Percentiles rank a stretch among this genome's conserved stretches.
Evolutionary conservation across 176 grass and related monocot species (phyloP).

Genomic region (Puya raimondii): DNA sequence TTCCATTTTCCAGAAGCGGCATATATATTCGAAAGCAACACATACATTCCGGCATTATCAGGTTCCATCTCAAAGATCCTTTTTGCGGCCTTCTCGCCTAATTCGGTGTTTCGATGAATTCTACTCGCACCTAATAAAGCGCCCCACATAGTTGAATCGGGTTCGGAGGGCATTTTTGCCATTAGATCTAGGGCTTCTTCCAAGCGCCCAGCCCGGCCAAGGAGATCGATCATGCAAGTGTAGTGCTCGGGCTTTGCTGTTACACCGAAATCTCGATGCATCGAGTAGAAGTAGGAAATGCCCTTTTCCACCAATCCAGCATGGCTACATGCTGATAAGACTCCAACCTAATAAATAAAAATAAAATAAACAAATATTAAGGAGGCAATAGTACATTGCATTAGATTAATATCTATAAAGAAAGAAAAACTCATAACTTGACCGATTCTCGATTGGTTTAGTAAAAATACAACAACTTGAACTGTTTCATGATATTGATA

Average conservation of each 20-base stretch:
- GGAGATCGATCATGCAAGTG: constrained; percentile 93
- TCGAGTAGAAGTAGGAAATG: constrained; percentile 72
- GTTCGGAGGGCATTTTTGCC: constrained; percentile 74
- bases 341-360: constrained; percentile 49
- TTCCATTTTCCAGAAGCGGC: constrained; percentile 74
- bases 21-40: constrained; percentile 92
- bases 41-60: constrained; percentile 87
- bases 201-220: constrained; percentile 74
- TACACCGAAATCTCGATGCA: constrained; percentile 60
- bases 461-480: not conserved
- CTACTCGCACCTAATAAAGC: constrained; percentile 90
- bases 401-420: too few relatives aligned
- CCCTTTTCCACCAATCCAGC: constrained; percentile 78
- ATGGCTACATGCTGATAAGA: constrained; percentile 85
- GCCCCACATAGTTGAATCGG: constrained; percentile 83
- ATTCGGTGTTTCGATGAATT: constrained; percentile 74
- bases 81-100: constrained; percentile 66
- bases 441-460: too few relatives aligned
- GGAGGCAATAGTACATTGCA: too few relatives aligned
- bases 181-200: constrained; percentile 69
- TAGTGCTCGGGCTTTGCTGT: constrained; percentile 72
- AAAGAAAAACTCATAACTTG: too few relatives aligned
- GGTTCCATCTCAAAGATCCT: constrained; percentile 93
- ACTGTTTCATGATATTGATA: not conserved
- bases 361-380: not conserved